These are phyloP conservation scores for Rhododendron griersonianum DNA, from an alignment of 148 eudicot genomes.

Conservation along the genomic window DNA sequence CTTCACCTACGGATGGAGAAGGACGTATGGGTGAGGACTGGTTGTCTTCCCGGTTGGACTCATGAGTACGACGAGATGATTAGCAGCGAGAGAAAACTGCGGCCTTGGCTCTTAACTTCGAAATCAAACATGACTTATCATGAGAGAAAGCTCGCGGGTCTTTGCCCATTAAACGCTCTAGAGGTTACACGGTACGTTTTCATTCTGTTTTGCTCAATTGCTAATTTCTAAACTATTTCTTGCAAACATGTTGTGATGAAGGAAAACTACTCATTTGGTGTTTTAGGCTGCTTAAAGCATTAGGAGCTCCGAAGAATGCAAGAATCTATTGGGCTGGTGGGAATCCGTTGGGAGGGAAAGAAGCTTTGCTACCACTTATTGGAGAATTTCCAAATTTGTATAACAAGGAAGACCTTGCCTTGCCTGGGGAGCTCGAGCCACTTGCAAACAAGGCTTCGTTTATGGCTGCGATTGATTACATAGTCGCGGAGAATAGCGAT, in stretches of 20 bases:
- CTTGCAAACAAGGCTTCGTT: slow-evolving; percentile 58
- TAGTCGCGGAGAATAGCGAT: slow-evolving; percentile 85
- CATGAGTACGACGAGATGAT: slow-evolving; percentile 65
- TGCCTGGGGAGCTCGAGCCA: slow-evolving; percentile 76
- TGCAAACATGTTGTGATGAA: background rate
- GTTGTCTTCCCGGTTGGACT: slow-evolving; percentile 86
- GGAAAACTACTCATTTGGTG: slow-evolving; percentile 4
- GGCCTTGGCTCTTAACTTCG: slow-evolving; percentile 82
- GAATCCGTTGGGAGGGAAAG: slow-evolving; percentile 77
- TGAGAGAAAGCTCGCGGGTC: slow-evolving; percentile 89
- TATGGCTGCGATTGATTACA: slow-evolving; percentile 91
- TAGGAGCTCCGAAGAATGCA: slow-evolving; percentile 73
- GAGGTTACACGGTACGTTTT: slow-evolving; percentile 71
- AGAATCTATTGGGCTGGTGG: slow-evolving; percentile 97
- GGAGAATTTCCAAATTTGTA: slow-evolving; percentile 65
- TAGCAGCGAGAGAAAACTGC: slow-evolving; percentile 50
- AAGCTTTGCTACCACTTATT: slow-evolving; percentile 64
- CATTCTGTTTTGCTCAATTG: background rate
- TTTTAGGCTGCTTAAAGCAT: slow-evolving; percentile 75
- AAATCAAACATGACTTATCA: slow-evolving; percentile 84
- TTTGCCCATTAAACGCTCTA: slow-evolving; percentile 86
- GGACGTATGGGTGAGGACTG: slow-evolving; percentile 98
- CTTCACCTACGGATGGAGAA: slow-evolving; percentile 90
- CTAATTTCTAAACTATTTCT: background rate
- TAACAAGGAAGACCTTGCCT: slow-evolving; percentile 87